Percentiles rank a stretch among this genome's conserved stretches.
Conservation (phyloP, 2,329 filamentous ascomycete genomes). For the Orbilia javanica region DNA sequence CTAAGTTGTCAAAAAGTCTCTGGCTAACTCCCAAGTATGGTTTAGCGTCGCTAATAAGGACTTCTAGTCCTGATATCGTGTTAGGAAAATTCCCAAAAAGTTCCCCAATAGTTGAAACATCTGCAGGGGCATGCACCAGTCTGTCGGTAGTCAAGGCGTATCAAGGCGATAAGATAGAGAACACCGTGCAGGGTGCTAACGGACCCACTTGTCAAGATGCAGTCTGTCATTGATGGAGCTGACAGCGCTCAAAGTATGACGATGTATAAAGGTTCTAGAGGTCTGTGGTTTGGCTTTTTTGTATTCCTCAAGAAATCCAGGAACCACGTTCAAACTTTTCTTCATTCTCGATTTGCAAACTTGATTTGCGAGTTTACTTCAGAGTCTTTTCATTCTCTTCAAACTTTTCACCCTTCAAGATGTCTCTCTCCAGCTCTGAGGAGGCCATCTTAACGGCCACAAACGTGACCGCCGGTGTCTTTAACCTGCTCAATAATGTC, state of each 20-base stretch:
- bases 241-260: slow-evolving; percentile 11
- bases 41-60: background rate
- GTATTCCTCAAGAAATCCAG: slow-evolving; percentile 15
- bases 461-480: slow-evolving; percentile 33
- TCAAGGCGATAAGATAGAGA: slow-evolving; percentile 35
- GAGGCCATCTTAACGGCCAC: slow-evolving; percentile 43
- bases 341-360: background rate
- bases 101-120: slow-evolving; percentile 37
- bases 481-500: slow-evolving; percentile 23
- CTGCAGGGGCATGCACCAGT: slow-evolving; percentile 29
- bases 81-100: slow-evolving; percentile 9
- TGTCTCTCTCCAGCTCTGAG: slow-evolving; percentile 20
- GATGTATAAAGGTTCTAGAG: slow-evolving; percentile 27
- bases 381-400: background rate
- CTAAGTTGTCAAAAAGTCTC: slow-evolving; percentile 6
- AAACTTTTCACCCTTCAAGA: slow-evolving; percentile 10
- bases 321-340: background rate
- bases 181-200: slow-evolving; percentile 1
- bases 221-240: slow-evolving; percentile 7
- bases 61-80: slow-evolving; percentile 12
- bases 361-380: background rate
- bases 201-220: slow-evolving; percentile 24
- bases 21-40: slow-evolving; percentile 10
- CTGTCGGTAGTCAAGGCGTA: slow-evolving; percentile 33
- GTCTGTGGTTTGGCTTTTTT: background rate